A percentile compares a stretch with the other conserved stretches of the same genome.
Evolutionary conservation across 768 basidiomycete genomes (phyloP).

Genomic region (Lactarius deliciosus): DNA sequence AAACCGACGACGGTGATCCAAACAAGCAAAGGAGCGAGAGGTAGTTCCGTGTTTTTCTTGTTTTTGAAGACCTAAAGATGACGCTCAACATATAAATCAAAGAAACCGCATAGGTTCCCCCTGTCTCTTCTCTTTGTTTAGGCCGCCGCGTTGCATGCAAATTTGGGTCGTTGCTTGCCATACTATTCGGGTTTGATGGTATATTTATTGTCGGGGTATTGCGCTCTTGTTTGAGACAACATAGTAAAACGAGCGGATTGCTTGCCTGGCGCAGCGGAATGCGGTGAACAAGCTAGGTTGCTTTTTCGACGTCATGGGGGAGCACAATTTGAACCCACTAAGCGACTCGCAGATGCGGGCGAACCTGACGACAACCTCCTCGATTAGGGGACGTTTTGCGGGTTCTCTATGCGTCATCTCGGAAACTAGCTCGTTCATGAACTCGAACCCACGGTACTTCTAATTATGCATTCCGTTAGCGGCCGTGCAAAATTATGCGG

Average conservation of each 20-base stretch:
- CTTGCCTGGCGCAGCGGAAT: slow-evolving; percentile 9
- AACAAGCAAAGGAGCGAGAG: background rate
- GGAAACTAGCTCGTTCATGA: slow-evolving; percentile 24
- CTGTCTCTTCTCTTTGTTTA: background rate
- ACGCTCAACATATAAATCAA: background rate
- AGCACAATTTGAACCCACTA: slow-evolving; percentile 37
- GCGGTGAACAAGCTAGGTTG: slow-evolving; percentile 11
- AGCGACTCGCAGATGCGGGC: slow-evolving; percentile 33
- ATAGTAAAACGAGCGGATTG: slow-evolving; percentile 8
- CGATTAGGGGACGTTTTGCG: slow-evolving; percentile 39
- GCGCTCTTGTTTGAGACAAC: slow-evolving; percentile 2
- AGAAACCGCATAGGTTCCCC: background rate
- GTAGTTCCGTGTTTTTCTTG: background rate
- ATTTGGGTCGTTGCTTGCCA: background rate
- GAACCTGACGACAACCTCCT: slow-evolving; percentile 39
- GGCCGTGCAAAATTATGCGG: background rate
- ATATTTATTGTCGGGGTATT: slow-evolving; percentile 4
- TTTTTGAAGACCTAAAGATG: too few species aligned
- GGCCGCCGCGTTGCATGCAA: background rate
- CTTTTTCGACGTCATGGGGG: slow-evolving; percentile 6
- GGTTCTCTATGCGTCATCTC: slow-evolving; percentile 42
- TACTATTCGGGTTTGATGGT: too few species aligned
- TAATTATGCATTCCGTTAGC: background rate
- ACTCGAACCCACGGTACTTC: slow-evolving; percentile 23
- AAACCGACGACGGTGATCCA: background rate